Percentiles rank a stretch among this genome's conserved stretches.
Evolutionary conservation across 1,284 basidiomycete species (phyloP).

Genomic region (Heterobasidion annosum): DNA sequence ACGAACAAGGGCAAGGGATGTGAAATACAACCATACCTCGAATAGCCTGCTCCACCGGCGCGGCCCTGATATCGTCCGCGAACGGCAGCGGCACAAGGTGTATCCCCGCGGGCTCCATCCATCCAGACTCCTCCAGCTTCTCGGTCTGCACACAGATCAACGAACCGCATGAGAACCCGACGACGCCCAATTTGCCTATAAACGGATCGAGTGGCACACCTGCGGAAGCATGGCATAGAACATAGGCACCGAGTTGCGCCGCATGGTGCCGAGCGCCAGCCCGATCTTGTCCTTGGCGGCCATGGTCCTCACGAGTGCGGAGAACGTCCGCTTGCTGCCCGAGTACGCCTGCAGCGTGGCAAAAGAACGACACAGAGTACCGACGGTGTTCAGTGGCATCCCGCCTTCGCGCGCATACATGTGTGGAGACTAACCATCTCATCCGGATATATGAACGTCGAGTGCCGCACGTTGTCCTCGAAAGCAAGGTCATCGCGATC

Average conservation of each 20-base stretch:
- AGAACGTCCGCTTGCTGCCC: slow-evolving; percentile 89
- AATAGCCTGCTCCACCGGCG: slow-evolving; percentile 48
- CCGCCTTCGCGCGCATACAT: background rate
- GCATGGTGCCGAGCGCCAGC: slow-evolving; percentile 63
- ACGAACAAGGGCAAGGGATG: background rate
- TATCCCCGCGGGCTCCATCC: slow-evolving; percentile 84
- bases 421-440: slow-evolving; percentile 49
- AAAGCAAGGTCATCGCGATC: slow-evolving; percentile 61
- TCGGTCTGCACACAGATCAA: slow-evolving; percentile 46
- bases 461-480: slow-evolving; percentile 89
- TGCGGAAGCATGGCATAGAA: slow-evolving; percentile 89
- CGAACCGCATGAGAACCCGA: slow-evolving; percentile 4
- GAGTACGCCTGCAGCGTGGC: slow-evolving; percentile 52
- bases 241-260: slow-evolving; percentile 67
- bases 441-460: slow-evolving; percentile 88
- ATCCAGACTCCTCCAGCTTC: slow-evolving; percentile 61
- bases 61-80: slow-evolving; percentile 86
- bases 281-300: slow-evolving; percentile 78
- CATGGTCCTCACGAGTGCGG: slow-evolving; percentile 81
- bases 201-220: slow-evolving; percentile 31
- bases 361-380: background rate
- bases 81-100: slow-evolving; percentile 90
- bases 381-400: background rate
- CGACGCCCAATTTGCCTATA: background rate
- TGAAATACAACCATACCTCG: slow-evolving; percentile 33